These are phyloP conservation scores for Aspergillus bridgeri DNA, from an alignment of 495 filamentous ascomycete species.

Conservation along the genomic window DNA sequence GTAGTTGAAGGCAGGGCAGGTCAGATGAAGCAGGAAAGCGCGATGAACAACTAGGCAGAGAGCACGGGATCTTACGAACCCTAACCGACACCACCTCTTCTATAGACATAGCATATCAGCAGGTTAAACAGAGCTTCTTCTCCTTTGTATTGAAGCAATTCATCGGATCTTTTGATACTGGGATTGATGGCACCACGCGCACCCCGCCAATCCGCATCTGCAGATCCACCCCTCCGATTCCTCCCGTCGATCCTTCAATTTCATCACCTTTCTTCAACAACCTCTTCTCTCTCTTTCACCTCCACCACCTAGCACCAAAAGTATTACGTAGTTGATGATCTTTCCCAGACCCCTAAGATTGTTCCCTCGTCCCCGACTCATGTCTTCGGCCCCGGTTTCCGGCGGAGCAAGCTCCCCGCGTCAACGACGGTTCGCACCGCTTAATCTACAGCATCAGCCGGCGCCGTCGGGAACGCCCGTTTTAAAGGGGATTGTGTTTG, in stretches of 20 bases:
- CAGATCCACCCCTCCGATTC: neutral
- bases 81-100: neutral
- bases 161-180: no score
- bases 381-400: conserved; percentile 25
- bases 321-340: neutral
- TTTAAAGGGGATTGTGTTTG: conserved; percentile 84
- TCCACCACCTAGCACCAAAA: neutral
- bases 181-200: neutral
- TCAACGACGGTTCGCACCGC: conserved; percentile 52
- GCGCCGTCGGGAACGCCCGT: conserved; percentile 42
- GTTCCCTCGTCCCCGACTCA: conserved; percentile 14
- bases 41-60: neutral
- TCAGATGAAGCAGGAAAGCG: neutral
- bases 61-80: neutral
- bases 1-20: neutral
- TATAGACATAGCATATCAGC: no score
- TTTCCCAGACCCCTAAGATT: neutral
- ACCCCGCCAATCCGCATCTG: neutral
- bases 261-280: neutral
- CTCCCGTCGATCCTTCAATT: neutral
- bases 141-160: neutral
- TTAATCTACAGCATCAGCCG: conserved; percentile 35
- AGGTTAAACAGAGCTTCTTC: neutral
- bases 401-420: conserved; percentile 19
- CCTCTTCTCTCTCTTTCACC: neutral